A percentile compares a stretch with the other conserved stretches of the same genome.
Conservation (phyloP, 2,329 filamentous ascomycete species). For the Fusarium sp. region DNA sequence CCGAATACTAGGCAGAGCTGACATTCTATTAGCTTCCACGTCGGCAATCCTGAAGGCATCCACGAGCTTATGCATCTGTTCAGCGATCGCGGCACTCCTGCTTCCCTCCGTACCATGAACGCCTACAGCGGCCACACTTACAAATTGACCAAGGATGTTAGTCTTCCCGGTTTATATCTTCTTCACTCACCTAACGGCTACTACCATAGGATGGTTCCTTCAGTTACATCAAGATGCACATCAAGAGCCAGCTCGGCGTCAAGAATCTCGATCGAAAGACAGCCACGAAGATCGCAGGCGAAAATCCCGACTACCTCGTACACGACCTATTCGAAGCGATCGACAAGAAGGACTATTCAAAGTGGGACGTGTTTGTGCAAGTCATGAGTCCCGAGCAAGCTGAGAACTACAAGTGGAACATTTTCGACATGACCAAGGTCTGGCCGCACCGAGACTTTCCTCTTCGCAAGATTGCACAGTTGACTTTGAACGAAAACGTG, state of each 20-base stretch:
- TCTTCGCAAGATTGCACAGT: conserved; percentile 67
- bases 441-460: conserved; percentile 77
- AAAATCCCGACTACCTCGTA: conserved; percentile 72
- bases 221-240: conserved; percentile 74
- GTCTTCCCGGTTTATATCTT: neutral
- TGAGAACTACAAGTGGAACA: conserved; percentile 73
- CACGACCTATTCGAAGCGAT: conserved; percentile 75
- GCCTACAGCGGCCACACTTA: conserved; percentile 76
- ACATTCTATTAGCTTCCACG: conserved; percentile 50
- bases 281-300: conserved; percentile 49
- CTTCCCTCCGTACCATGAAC: conserved; percentile 75
- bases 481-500: conserved; percentile 75
- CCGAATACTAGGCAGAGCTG: neutral
- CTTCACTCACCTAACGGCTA: neutral
- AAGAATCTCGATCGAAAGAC: conserved; percentile 59
- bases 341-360: conserved; percentile 68
- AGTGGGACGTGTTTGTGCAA: conserved; percentile 75
- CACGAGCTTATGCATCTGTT: conserved; percentile 68
- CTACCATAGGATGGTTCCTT: conserved; percentile 65
- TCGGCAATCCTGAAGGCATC: conserved; percentile 69
- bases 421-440: conserved; percentile 79
- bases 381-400: conserved; percentile 72
- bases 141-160: conserved; percentile 68
- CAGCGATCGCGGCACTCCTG: conserved; percentile 74
- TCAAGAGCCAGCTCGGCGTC: conserved; percentile 72